These are phyloP conservation scores for Dothideomycetes sp. DNA, from an alignment of 2,329 filamentous ascomycete species.

Conservation along the genomic window DNA sequence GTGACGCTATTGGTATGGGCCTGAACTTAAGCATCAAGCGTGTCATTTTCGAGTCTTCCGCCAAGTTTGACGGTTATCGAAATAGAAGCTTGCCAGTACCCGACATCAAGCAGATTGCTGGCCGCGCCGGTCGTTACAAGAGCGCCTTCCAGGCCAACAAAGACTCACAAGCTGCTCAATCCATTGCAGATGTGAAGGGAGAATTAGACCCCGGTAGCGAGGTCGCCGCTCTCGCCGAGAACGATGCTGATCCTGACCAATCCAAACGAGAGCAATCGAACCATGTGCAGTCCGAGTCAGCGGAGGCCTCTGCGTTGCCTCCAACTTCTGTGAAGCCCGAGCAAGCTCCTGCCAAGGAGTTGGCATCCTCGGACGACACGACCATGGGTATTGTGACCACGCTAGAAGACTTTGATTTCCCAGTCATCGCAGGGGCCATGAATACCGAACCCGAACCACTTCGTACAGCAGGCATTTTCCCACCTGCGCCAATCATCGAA, in stretches of 20 bases:
- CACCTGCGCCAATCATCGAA: constrained; percentile 61
- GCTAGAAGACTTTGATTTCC: constrained; percentile 61
- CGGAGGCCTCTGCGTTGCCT: not conserved
- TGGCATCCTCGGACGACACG: constrained; percentile 19
- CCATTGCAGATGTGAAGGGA: constrained; percentile 21
- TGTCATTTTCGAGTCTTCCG: constrained; percentile 71
- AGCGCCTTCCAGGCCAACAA: constrained; percentile 52
- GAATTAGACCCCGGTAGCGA: constrained; percentile 16
- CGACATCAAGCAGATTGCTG: constrained; percentile 90
- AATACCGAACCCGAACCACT: constrained; percentile 55
- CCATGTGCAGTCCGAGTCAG: not conserved
- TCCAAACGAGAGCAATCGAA: not conserved
- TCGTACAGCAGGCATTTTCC: constrained; percentile 61
- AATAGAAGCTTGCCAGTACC: constrained; percentile 56
- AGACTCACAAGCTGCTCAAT: constrained; percentile 19
- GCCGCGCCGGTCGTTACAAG: constrained; percentile 78
- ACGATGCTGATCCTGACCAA: not conserved
- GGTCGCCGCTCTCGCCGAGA: not conserved
- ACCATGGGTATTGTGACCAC: constrained; percentile 69
- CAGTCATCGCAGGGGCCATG: constrained; percentile 55
- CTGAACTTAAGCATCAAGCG: constrained; percentile 84
- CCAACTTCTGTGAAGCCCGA: not conserved
- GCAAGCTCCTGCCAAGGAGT: not conserved
- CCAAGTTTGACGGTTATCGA: constrained; percentile 59
- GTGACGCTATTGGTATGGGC: constrained; percentile 95